These are phyloP conservation scores for Ceratocystis lukuohia DNA, from an alignment of 2,329 filamentous ascomycete genomes.

Conservation along the genomic window DNA sequence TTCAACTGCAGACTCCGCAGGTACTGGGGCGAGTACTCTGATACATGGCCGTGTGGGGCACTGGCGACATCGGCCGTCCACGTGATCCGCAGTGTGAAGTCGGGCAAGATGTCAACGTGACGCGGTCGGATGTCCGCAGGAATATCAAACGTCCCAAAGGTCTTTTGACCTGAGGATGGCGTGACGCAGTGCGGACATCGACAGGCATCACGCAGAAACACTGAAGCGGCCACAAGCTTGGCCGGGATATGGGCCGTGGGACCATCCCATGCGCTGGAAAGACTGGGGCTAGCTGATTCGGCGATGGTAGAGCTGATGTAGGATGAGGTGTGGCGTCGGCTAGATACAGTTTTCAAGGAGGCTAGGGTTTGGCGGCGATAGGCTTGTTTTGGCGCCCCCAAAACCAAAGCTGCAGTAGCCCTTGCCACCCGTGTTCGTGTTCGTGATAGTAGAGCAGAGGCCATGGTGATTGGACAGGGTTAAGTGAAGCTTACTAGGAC, in stretches of 20 bases:
- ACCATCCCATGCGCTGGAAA: constrained; percentile 5
- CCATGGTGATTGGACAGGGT: neutral
- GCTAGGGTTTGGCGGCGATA: neutral
- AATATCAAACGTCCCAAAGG: constrained; percentile 33
- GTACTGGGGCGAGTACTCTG: constrained; percentile 26
- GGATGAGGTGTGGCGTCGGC: neutral
- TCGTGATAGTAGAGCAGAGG: neutral
- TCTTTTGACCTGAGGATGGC: constrained; percentile 46
- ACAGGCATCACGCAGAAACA: constrained; percentile 41
- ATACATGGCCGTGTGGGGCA: constrained; percentile 25
- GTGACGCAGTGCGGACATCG: constrained; percentile 41
- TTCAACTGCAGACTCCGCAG: constrained; percentile 22
- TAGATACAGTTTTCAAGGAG: neutral
- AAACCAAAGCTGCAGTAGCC: neutral
- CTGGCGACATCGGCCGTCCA: constrained; percentile 40
- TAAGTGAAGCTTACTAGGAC: neutral
- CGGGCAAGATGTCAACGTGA: constrained; percentile 25
- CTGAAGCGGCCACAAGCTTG: constrained; percentile 13
- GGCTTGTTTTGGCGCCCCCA: neutral
- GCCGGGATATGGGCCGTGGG: constrained; percentile 2
- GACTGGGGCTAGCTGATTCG: neutral
- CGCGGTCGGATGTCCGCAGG: constrained; percentile 26
- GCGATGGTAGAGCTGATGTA: neutral
- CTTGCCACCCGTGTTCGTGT: neutral
- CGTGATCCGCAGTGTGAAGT: constrained; percentile 40